Base-by-base conservation (phyloP, 257 asterid species). In the Solanum piurae region DNA sequence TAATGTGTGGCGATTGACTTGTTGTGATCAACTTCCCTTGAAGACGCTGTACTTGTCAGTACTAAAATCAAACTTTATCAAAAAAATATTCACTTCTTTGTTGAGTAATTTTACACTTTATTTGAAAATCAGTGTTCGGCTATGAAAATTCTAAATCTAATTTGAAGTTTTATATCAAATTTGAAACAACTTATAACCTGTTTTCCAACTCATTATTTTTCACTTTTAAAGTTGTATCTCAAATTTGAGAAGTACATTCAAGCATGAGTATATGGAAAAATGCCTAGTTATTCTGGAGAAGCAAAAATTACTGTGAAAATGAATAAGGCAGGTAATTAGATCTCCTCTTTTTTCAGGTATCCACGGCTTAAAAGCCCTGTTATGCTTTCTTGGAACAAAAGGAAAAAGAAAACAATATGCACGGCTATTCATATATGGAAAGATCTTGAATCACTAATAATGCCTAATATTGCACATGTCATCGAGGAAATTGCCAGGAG, bases 1-100 rank as follows among this genome's bases (percentile, higher is more conserved):
- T 92, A 91, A 90, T 83, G 87, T 92, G 4, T 95, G 98, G 98
- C 91, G 95, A 79, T 29, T 91, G 89, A 98, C 96, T 46, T 94
- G 94, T 9, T 92, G 90, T 33, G 98, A 96, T 90, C 95, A 95
- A 88, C 83, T 93, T 89, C 93, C 94, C 9, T 27, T 86, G 94
- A 52, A 87, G 94, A 83, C 84, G 0, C 96, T 94, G 34, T 98
- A 96, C 89, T 76, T 93, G 31, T 89, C 96, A 0, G 69, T 91
- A 88, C 83, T 96, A 8, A 90, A 85, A 88, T 96, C 98, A 1
- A 94, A 94, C 93, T 96, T 93, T 89, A 95, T 95, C 6, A 46
- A 55, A 20, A 55, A 55, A 7, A 7, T 55, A 55, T 7, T 20
- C 25, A 20, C 25, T 55, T 20, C 66, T 55, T 55, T 55, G 25